These are phyloP conservation scores for Trypanosoma cruzi DNA, from an alignment of 208 protist genomes.

Conservation along the genomic window DNA sequence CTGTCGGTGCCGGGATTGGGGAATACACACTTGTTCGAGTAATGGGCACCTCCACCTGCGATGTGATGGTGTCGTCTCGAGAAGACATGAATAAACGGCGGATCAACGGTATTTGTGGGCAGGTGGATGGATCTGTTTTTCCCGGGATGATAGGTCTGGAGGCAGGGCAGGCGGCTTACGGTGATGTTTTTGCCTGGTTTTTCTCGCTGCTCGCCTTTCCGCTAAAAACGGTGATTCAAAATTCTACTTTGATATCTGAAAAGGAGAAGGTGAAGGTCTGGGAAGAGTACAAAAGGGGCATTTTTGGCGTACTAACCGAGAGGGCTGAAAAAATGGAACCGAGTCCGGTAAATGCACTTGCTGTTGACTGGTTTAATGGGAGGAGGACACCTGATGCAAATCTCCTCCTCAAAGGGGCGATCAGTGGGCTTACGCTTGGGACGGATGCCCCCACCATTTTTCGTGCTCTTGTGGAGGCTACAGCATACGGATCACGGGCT, in stretches of 20 bases:
- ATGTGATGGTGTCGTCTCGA: constrained; percentile 59
- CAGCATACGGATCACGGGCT: constrained; percentile 49
- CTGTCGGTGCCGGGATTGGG: constrained; percentile 52
- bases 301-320: constrained; percentile 33
- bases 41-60: constrained; percentile 72
- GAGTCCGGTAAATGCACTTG: constrained; percentile 28
- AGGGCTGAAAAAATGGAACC: constrained; percentile 31
- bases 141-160: constrained; percentile 54
- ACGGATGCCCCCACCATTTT: constrained; percentile 48
- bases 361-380: constrained; percentile 71
- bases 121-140: constrained; percentile 61
- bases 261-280: constrained; percentile 33
- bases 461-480: constrained; percentile 49
- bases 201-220: constrained; percentile 41
- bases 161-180: constrained; percentile 62
- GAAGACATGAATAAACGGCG: constrained; percentile 29
- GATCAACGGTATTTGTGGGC: constrained; percentile 54
- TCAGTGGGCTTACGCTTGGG: constrained; percentile 47
- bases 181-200: constrained; percentile 71
- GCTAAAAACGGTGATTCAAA: constrained; percentile 34
- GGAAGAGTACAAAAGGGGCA: constrained; percentile 29
- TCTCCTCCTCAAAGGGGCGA: constrained; percentile 38
- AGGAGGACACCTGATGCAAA: constrained; percentile 60
- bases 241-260: constrained; percentile 31
- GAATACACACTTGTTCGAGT: constrained; percentile 52